Percentiles rank a stretch among this genome's conserved stretches.
These are phyloP conservation scores for Dothideomycetidae sp. DNA, from an alignment of 2,329 filamentous ascomycete genomes.

Conservation along the genomic window DNA sequence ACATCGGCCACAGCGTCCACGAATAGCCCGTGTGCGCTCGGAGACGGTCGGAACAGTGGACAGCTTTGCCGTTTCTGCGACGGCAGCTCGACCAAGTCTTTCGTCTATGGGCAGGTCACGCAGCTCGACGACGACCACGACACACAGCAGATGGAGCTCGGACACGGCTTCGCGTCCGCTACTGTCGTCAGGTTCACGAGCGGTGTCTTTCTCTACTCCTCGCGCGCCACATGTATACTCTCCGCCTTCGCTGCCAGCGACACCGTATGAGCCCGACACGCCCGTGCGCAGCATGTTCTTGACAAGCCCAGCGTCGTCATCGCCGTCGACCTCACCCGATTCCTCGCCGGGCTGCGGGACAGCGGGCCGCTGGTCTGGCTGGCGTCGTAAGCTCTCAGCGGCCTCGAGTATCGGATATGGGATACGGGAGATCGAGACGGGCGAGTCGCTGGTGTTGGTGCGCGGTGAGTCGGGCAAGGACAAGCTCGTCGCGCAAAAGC, in stretches of 20 bases:
- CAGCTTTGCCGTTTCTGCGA: not conserved
- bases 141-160: not conserved
- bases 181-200: too few species aligned
- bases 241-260: not conserved
- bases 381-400: not conserved
- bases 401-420: not conserved
- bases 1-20: not conserved
- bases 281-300: not conserved
- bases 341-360: too few species aligned
- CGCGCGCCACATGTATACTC: too few species aligned
- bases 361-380: not conserved
- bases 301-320: too few species aligned
- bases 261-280: not conserved
- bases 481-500: not conserved
- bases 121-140: not conserved
- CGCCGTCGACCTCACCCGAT: not conserved
- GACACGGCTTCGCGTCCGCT: not conserved
- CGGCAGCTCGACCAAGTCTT: too few species aligned
- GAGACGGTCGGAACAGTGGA: not conserved
- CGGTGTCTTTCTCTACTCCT: too few species aligned
- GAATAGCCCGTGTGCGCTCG: not conserved
- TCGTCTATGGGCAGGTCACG: not conserved
- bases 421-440: not conserved
- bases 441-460: not conserved
- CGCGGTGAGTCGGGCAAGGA: not conserved